Percentiles rank a stretch among this genome's conserved stretches.
These are phyloP conservation scores for Pseudogymnoascus verrucosus DNA, from an alignment of 2,329 filamentous ascomycete genomes.

Conservation along the genomic window DNA sequence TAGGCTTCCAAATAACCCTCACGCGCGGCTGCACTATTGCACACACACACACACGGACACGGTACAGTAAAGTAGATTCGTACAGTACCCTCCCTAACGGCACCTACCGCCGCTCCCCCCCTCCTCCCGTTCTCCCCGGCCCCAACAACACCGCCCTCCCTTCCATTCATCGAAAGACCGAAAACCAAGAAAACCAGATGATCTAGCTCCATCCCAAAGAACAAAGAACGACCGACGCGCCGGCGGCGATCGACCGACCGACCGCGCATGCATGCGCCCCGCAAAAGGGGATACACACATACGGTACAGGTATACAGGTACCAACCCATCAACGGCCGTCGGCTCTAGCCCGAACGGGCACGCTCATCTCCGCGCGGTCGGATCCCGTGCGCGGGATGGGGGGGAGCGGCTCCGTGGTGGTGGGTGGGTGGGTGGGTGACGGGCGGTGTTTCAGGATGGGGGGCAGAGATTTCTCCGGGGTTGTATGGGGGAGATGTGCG, in stretches of 20 bases:
- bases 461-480: neutral
- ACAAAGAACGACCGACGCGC: neutral
- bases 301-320: neutral
- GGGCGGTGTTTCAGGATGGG: neutral
- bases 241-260: no score
- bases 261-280: neutral
- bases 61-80: neutral
- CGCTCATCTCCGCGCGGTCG: neutral
- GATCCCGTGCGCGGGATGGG: neutral
- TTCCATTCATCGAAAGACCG: no score
- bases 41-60: neutral
- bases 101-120: neutral
- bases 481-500: neutral
- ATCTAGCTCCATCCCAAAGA: neutral
- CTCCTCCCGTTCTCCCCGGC: no score
- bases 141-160: no score
- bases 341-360: neutral
- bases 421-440: neutral
- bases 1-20: neutral
- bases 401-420: neutral
- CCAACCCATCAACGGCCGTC: neutral
- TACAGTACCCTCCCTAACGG: neutral
- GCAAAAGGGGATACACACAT: neutral
- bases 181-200: no score
- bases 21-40: neutral